Evolutionary conservation across 139 green algal genomes (phyloP), one percentile per base, ranked within the genome.

Genomic region (Chlamydomonas applanata): DNA sequence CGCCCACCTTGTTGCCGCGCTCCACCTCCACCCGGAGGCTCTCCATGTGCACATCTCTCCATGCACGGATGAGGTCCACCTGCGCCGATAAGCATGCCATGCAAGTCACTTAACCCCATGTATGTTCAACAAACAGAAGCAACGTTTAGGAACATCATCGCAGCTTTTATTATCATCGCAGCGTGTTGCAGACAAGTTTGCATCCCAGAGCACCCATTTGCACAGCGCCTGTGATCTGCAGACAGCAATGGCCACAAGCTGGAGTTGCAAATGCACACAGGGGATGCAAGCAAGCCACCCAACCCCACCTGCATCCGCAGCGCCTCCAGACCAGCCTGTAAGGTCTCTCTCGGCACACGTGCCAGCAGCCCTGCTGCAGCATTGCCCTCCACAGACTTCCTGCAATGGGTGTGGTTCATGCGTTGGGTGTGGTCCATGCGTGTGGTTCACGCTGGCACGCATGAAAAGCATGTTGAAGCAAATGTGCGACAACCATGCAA

Each of bases 11-110:
- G 16, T 59, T 59, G 20, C 24, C 40, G 64, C 13, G 22, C 32
- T 57, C 64, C 20, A 71, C 64, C 36, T 71, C 64, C 17, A 71
- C 11, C 36, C 59, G 57, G 36, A 71, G 64, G 4, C 3, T 20
- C 19, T 4, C 64, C 36, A 59, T 3, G 36, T 71, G 64, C 22
- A 57, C 2, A 35, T 71, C 64, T 4, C 25, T 40, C 64, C 36
- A 53, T 4, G 22, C 9, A 2, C 64, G 29, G 36, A 71, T 3
- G 2, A 71, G 64, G 4, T 71, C 64, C 53, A 71, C 36, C 64
- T 71, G 63, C 7, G 19, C 11, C n/a, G n/a, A n/a, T n/a, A n/a
- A 19, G 40, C 40, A 11, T 19, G 40, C 40, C 40, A 11, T 11
- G 11, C 40, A 49, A 11, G 40, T 49, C 7, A 49, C 11, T 7